phyloP scores from a whole-genome alignment of 1,284 basidiomycete species.

The Acaromyces ingoldii region DNA sequence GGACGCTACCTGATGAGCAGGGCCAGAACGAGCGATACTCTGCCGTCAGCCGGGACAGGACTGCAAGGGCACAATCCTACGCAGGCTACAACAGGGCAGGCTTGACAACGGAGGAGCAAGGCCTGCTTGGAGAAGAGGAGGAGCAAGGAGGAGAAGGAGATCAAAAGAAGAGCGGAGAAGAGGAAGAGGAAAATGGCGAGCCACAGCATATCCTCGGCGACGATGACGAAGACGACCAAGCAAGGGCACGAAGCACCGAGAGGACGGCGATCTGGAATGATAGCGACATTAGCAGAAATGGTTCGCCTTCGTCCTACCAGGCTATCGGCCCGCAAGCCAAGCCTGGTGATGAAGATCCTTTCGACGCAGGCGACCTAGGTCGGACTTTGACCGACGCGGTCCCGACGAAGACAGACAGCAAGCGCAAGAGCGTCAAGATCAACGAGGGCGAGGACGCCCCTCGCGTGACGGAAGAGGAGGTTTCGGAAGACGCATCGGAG shows the following conservation, averaged over 20 bases:
- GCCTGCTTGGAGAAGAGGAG: not conserved
- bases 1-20: slow-evolving; percentile 38
- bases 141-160: not conserved
- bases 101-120: not conserved
- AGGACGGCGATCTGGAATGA: slow-evolving; percentile 13
- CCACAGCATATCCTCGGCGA: slow-evolving; percentile 7
- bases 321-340: slow-evolving; percentile 20
- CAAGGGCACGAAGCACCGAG: slow-evolving; percentile 9
- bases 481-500: slow-evolving; percentile 15
- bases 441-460: slow-evolving; percentile 18
- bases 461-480: not conserved
- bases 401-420: not conserved
- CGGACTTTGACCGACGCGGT: not conserved
- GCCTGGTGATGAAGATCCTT: not conserved
- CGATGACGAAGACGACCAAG: slow-evolving; percentile 16
- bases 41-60: not conserved
- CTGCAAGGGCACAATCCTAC: not conserved
- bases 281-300: not conserved
- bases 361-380: slow-evolving; percentile 1
- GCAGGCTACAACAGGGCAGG: not conserved
- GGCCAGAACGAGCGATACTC: slow-evolving; percentile 8
- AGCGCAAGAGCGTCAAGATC: slow-evolving; percentile 12
- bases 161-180: not conserved
- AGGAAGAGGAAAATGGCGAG: not conserved
- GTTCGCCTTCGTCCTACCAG: slow-evolving; percentile 5